Evolutionary conservation across 1,139 yeast genomes (phyloP).

Genomic region (Yamadazyma membranifaciens): DNA sequence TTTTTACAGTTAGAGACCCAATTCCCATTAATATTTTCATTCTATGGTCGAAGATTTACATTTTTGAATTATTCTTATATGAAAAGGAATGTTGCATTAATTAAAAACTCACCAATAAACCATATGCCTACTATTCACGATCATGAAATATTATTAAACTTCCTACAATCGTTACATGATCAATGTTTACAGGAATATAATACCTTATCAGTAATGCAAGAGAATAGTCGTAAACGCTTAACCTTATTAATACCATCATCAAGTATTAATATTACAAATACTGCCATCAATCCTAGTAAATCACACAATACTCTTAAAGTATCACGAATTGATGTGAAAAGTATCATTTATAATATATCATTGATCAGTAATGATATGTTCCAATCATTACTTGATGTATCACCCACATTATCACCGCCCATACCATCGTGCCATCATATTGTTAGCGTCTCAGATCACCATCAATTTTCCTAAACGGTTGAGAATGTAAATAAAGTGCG

Average conservation of each 20-base stretch:
- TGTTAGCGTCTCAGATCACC: not conserved
- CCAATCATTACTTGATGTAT: not conserved
- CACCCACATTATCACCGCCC: not conserved
- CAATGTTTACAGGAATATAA: slow-evolving; percentile 11
- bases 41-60: slow-evolving; percentile 30
- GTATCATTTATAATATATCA: not conserved
- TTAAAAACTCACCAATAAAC: not conserved
- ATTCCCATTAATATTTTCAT: slow-evolving; percentile 39
- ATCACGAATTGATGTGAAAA: slow-evolving; percentile 1
- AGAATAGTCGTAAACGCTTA: not conserved
- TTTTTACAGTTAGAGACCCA: slow-evolving; percentile 27
- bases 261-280: not conserved
- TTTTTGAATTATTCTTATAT: slow-evolving; percentile 23
- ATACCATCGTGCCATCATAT: not conserved
- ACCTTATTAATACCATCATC: no score
- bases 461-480: slow-evolving; percentile 8
- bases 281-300: not conserved
- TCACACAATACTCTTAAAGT: no score
- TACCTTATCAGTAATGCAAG: slow-evolving; percentile 13
- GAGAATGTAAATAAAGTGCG: slow-evolving; percentile 7
- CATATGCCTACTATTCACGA: no score
- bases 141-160: not conserved
- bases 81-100: slow-evolving; percentile 9
- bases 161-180: slow-evolving; percentile 3
- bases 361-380: not conserved